phyloP scores from a whole-genome alignment of 768 basidiomycete species.

The Rubroboletus satanas region DNA sequence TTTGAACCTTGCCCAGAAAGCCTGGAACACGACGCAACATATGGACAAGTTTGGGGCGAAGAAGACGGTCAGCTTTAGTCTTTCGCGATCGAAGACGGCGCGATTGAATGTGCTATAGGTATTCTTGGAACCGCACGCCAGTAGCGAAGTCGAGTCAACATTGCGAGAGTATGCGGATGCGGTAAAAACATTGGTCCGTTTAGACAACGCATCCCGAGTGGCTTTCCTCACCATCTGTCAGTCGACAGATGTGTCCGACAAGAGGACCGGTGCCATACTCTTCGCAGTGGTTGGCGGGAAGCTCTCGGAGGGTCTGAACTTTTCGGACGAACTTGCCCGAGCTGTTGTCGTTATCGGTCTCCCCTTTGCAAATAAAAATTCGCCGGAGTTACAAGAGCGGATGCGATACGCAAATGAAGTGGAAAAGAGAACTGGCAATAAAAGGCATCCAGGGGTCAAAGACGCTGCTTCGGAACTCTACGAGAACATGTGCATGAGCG shows the following conservation, averaged over 20 bases:
- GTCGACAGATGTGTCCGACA: slow-evolving; percentile 23
- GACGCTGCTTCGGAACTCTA: slow-evolving; percentile 82
- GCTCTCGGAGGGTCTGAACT: slow-evolving; percentile 87
- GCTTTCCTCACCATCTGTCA: slow-evolving; percentile 10
- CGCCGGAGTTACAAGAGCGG: slow-evolving; percentile 85
- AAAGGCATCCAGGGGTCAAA: slow-evolving; percentile 38
- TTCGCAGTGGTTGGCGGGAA: slow-evolving; percentile 97
- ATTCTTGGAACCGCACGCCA: slow-evolving; percentile 85
- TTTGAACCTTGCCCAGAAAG: slow-evolving; percentile 57
- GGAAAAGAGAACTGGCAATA: slow-evolving; percentile 42
- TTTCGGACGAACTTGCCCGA: slow-evolving; percentile 77
- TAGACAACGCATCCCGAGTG: neutral
- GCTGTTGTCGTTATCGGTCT: slow-evolving; percentile 86
- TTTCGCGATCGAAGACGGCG: neutral
- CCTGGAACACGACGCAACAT: slow-evolving; percentile 63
- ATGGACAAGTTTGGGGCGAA: slow-evolving; percentile 59
- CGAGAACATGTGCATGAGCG: slow-evolving; percentile 88
- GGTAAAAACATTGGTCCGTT: slow-evolving; percentile 28
- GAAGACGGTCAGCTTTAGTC: slow-evolving; percentile 58
- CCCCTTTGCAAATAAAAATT: slow-evolving; percentile 90
- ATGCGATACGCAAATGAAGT: slow-evolving; percentile 80
- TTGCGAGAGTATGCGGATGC: slow-evolving; percentile 69
- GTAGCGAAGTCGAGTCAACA: slow-evolving; percentile 65
- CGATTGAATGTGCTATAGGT: slow-evolving; percentile 43
- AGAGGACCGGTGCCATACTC: slow-evolving; percentile 66